Conservation (phyloP, 1,139 yeast genomes). For the Scheffersomyces parashehatae region DNA sequence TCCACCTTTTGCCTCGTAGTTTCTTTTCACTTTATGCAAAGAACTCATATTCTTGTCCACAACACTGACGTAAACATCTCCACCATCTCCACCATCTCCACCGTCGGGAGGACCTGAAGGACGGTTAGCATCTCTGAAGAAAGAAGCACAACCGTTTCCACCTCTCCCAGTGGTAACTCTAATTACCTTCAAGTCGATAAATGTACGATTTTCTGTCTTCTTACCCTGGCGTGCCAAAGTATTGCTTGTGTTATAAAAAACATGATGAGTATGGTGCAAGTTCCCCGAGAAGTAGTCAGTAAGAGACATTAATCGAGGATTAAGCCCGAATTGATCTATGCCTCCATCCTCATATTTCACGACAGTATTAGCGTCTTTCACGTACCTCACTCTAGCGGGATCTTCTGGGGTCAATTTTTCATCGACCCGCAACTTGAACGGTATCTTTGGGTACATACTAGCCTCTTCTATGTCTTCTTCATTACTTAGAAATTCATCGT, state of each 20-base stretch:
- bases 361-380: not conserved
- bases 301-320: constrained; percentile 24
- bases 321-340: constrained; percentile 22
- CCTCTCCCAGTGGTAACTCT: constrained; percentile 79
- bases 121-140: constrained; percentile 80
- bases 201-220: constrained; percentile 41
- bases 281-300: constrained; percentile 47
- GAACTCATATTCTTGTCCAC: constrained; percentile 63
- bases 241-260: constrained; percentile 29
- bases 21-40: constrained; percentile 65
- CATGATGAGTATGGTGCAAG: constrained; percentile 43
- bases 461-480: not conserved
- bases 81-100: constrained; percentile 97
- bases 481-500: not conserved
- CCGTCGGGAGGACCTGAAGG: constrained; percentile 96
- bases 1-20: constrained; percentile 75
- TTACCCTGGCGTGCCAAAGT: constrained; percentile 31
- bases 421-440: not conserved
- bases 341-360: constrained; percentile 22
- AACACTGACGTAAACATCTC: constrained; percentile 80
- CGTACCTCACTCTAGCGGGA: not conserved
- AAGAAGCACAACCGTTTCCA: constrained; percentile 86
- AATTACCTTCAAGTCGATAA: constrained; percentile 65
- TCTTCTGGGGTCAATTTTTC: not conserved
- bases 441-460: not conserved